Percentiles rank a stretch among this genome's conserved stretches.
phyloP scores from a whole-genome alignment of 2,329 filamentous ascomycete species.

The Clathrospora elynae region DNA sequence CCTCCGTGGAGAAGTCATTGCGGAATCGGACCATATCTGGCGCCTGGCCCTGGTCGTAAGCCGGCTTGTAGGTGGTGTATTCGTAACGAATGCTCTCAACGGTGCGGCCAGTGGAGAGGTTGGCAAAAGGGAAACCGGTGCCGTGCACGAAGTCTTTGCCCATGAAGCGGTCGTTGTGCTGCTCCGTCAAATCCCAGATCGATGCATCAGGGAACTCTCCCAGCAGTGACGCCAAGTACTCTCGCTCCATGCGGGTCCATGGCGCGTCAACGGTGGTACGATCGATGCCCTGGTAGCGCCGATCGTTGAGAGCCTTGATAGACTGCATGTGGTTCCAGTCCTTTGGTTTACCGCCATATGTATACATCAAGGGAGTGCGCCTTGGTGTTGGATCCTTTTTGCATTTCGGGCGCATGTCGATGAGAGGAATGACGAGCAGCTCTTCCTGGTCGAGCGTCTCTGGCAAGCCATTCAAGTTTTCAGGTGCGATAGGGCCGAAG shows the following conservation, averaged over 20 bases:
- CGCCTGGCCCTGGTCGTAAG: constrained; percentile 26
- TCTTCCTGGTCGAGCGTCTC: constrained; percentile 28
- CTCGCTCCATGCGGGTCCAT: constrained; percentile 27
- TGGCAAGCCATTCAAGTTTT: constrained; percentile 2
- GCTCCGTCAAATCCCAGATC: constrained; percentile 33
- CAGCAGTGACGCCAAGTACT: constrained; percentile 24
- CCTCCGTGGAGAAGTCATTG: constrained; percentile 11
- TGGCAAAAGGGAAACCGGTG: constrained; percentile 12
- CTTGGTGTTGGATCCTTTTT: constrained; percentile 20
- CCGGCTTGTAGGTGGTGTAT: constrained; percentile 29
- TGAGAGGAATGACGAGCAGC: constrained; percentile 26
- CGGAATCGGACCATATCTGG: constrained; percentile 13
- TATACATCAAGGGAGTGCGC: constrained; percentile 21
- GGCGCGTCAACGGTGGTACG: constrained; percentile 23
- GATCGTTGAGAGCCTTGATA: constrained; percentile 36
- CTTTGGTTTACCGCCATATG: constrained; percentile 23
- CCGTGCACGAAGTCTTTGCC: constrained; percentile 13
- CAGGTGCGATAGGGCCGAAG: constrained; percentile 12
- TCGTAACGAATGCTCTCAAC: constrained; percentile 36
- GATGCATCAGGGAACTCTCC: constrained; percentile 23
- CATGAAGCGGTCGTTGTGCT: constrained; percentile 31
- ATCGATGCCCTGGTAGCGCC: constrained; percentile 31
- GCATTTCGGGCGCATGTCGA: constrained; percentile 35
- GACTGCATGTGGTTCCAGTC: constrained; percentile 32
- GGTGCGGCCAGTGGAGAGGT: constrained; percentile 26